phyloP scores from a whole-genome alignment of 2,329 filamentous ascomycete species.

The Scytalidium sp. region DNA sequence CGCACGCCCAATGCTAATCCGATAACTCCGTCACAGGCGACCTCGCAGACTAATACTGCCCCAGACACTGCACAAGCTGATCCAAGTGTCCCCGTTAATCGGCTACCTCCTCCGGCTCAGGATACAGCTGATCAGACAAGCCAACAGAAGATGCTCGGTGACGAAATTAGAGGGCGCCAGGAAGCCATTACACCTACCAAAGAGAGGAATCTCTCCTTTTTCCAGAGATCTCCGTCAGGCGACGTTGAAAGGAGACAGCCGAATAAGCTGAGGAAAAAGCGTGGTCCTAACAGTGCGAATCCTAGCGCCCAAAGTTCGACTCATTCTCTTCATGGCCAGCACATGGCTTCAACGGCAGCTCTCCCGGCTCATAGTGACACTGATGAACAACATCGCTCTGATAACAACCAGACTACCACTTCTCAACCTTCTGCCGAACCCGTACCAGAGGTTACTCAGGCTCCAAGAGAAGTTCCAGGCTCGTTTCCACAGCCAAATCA shows the following conservation, averaged over 20 bases:
- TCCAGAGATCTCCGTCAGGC: conserved; percentile 64
- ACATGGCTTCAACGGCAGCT: conserved; percentile 20
- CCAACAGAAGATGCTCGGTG: conserved; percentile 44
- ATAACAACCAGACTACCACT: conserved; percentile 20
- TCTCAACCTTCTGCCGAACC: conserved; percentile 16
- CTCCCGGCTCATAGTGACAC: background rate
- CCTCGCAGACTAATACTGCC: conserved; percentile 13
- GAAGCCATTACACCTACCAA: conserved; percentile 40
- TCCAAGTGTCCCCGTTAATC: conserved; percentile 15
- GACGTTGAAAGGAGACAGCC: conserved; percentile 68
- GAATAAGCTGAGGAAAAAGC: conserved; percentile 87
- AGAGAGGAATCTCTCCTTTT: conserved; percentile 67
- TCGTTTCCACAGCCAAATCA: conserved; percentile 12
- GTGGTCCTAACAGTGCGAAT: conserved; percentile 70
- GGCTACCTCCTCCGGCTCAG: conserved; percentile 17
- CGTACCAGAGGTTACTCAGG: conserved; percentile 20
- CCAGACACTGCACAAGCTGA: conserved; percentile 18
- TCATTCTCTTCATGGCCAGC: conserved; percentile 60
- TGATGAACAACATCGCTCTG: conserved; percentile 20
- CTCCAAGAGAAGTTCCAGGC: conserved; percentile 16
- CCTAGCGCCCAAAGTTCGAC: conserved; percentile 89
- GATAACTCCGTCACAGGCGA: conserved; percentile 12
- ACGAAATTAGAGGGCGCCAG: conserved; percentile 11
- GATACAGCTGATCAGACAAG: conserved; percentile 37
- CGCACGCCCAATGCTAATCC: conserved; percentile 34